Percentiles rank a stretch among this genome's conserved stretches.
phyloP scores from a whole-genome alignment of 495 filamentous ascomycete genomes.

The Collariella sp. region DNA sequence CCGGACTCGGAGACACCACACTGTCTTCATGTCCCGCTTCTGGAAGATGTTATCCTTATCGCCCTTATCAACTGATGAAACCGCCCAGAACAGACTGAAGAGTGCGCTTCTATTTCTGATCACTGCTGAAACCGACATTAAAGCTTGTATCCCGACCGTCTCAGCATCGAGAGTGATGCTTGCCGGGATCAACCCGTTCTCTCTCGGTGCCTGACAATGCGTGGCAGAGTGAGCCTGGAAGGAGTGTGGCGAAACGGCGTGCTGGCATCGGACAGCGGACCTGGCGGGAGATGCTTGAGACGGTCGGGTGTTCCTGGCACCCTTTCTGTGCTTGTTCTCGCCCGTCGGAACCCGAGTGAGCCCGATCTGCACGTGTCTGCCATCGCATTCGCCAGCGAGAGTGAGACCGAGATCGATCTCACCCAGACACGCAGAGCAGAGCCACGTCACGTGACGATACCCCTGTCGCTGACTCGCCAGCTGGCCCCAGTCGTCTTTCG shows the following conservation, averaged over 20 bases:
- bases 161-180: too few species aligned
- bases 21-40: too few species aligned
- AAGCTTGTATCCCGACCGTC: too few species aligned
- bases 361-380: not conserved
- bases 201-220: too few species aligned
- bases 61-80: not conserved
- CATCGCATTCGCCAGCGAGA: not conserved
- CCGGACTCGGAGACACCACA: not conserved
- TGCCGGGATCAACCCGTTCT: too few species aligned
- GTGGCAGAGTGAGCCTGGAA: too few species aligned
- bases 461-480: constrained; percentile 11
- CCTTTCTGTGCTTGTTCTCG: not conserved
- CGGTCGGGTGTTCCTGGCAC: not conserved
- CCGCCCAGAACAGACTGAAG: not conserved
- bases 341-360: not conserved
- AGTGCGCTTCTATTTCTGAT: too few species aligned
- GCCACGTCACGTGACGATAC: constrained; percentile 10
- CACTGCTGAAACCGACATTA: too few species aligned
- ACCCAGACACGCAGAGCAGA: not conserved
- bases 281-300: not conserved
- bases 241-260: too few species aligned
- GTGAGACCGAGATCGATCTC: not conserved
- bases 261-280: too few species aligned
- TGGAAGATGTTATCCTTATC: not conserved
- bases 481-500: not conserved